phyloP scores from a whole-genome alignment of 2,329 filamentous ascomycete species.

The Cytospora schulzeri region DNA sequence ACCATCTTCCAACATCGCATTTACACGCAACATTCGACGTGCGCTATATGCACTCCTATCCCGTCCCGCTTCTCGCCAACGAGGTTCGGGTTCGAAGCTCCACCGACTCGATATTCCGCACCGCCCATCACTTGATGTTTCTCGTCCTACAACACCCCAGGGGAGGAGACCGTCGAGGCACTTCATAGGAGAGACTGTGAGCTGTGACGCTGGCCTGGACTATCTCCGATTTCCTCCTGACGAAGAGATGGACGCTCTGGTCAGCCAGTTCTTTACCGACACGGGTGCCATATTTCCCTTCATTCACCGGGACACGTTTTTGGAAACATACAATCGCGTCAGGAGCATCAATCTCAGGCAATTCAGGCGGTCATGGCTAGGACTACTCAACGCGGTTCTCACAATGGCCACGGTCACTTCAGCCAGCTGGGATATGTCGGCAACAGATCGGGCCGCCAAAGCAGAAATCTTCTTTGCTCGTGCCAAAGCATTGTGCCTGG shows the following conservation, averaged over 20 bases:
- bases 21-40: slow-evolving; percentile 30
- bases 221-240: slow-evolving; percentile 24
- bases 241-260: slow-evolving; percentile 24
- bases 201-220: slow-evolving; percentile 9
- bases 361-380: slow-evolving; percentile 52
- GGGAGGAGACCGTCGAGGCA: background rate
- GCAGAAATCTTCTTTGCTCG: slow-evolving; percentile 50
- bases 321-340: slow-evolving; percentile 27
- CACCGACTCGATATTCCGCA: slow-evolving; percentile 9
- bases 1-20: slow-evolving; percentile 34
- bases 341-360: slow-evolving; percentile 32
- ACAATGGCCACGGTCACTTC: slow-evolving; percentile 47
- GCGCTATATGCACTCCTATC: slow-evolving; percentile 26
- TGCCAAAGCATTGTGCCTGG: slow-evolving; percentile 46
- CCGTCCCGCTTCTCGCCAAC: background rate
- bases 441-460: slow-evolving; percentile 40
- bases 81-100: background rate
- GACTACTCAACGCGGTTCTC: slow-evolving; percentile 52
- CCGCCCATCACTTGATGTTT: slow-evolving; percentile 25
- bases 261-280: slow-evolving; percentile 29
- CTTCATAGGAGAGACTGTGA: background rate
- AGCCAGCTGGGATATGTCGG: slow-evolving; percentile 33
- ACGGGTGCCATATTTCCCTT: slow-evolving; percentile 32
- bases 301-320: slow-evolving; percentile 29
- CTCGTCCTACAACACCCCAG: slow-evolving; percentile 18